These are phyloP conservation scores for Teratosphaeria zuluensis DNA, from an alignment of 2,329 filamentous ascomycete genomes.

Conservation along the genomic window DNA sequence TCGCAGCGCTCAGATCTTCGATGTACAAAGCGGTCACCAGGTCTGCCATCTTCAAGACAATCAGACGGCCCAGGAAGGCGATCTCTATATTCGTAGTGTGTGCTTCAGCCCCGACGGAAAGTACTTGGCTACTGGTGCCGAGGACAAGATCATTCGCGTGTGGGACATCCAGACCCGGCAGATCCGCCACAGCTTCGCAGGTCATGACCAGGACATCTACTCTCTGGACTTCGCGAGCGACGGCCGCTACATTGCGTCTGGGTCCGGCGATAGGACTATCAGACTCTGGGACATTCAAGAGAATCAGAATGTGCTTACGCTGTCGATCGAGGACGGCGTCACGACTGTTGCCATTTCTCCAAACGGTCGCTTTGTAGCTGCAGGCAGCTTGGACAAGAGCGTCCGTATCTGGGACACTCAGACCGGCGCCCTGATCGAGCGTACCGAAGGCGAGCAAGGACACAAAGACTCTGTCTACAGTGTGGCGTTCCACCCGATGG, in stretches of 20 bases:
- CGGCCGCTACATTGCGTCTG: conserved; percentile 87
- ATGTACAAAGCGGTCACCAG: conserved; percentile 77
- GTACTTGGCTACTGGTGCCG: conserved; percentile 88
- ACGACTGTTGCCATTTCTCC: conserved; percentile 96
- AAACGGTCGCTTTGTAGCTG: conserved; percentile 86
- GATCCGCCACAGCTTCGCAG: conserved; percentile 89
- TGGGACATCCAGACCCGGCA: conserved; percentile 82
- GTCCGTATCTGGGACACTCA: conserved; percentile 93
- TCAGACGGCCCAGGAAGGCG: conserved; percentile 73
- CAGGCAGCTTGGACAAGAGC: conserved; percentile 93
- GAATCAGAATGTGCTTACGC: conserved; percentile 68
- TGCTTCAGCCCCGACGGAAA: conserved; percentile 97
- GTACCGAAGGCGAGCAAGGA: conserved; percentile 83
- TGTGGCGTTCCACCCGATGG: conserved; percentile 89
- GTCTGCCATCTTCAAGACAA: conserved; percentile 87
- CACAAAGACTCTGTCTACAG: conserved; percentile 97
- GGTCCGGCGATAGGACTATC: conserved; percentile 88
- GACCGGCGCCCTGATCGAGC: conserved; percentile 76
- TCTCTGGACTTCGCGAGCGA: conserved; percentile 91
- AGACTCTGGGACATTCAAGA: conserved; percentile 92
- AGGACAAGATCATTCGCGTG: conserved; percentile 94
- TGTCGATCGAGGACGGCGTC: conserved; percentile 92
- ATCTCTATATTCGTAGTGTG: conserved; percentile 93
- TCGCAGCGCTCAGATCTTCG: conserved; percentile 97
- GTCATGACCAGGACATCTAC: conserved; percentile 98